A percentile compares a stretch with the other conserved stretches of the same genome.
These are phyloP conservation scores for Brassica carinata DNA, from an alignment of 345 rosid species.

Conservation along the genomic window DNA sequence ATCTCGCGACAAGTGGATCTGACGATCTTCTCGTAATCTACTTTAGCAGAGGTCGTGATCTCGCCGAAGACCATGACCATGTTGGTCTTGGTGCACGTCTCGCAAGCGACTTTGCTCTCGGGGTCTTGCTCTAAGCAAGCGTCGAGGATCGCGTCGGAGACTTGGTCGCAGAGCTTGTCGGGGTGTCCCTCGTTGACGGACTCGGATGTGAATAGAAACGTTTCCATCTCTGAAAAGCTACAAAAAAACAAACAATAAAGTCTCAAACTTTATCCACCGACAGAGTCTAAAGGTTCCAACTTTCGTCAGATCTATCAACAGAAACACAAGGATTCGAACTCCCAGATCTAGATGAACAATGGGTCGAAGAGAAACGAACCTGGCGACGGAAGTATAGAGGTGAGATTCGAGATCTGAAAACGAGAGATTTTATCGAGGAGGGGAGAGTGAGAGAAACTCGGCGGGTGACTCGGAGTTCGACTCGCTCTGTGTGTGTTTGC, in stretches of 20 bases:
- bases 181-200: constrained; percentile 92
- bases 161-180: constrained; percentile 82
- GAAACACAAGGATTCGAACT: neutral
- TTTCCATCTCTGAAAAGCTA: constrained; percentile 55
- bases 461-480: constrained; percentile 33
- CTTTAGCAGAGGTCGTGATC: constrained; percentile 73
- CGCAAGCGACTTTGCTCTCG: constrained; percentile 84
- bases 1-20: constrained; percentile 76
- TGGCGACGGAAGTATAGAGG: neutral
- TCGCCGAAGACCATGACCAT: constrained; percentile 90
- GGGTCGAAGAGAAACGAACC: constrained; percentile 10
- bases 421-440: constrained; percentile 8
- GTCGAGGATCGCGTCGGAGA: constrained; percentile 83
- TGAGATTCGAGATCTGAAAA: neutral
- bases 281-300: neutral
- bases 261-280: neutral
- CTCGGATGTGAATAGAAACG: constrained; percentile 80
- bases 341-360: neutral
- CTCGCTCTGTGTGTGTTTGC: constrained; percentile 34
- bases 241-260: neutral
- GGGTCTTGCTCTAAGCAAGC: constrained; percentile 85
- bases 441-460: constrained; percentile 28
- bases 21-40: constrained; percentile 74
- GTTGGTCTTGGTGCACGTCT: constrained; percentile 80
- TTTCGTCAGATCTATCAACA: constrained; percentile 18